A percentile compares a stretch with the other conserved stretches of the same genome.
phyloP scores from a whole-genome alignment of 106 monocot genomes.

The Acanthochlamys bracteata region DNA sequence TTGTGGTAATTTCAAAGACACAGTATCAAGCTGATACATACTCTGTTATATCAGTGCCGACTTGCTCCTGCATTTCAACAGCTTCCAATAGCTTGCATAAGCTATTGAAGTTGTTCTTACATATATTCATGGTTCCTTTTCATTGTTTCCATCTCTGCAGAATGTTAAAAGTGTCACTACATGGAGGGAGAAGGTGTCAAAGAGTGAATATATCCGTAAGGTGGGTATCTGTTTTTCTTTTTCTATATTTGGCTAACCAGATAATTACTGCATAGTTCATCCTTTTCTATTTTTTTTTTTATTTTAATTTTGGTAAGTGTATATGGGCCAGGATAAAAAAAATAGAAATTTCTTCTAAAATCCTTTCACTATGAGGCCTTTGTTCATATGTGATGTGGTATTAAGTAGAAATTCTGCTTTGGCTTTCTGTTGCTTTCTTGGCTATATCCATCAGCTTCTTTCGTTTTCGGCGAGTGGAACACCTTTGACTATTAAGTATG shows the following conservation, averaged over 20 bases:
- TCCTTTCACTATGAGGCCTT: too few species aligned
- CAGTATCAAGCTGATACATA: not conserved
- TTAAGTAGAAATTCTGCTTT: not conserved
- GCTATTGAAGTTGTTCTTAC: too few species aligned
- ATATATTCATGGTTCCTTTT: not conserved
- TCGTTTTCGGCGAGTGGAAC: slow-evolving; percentile 25
- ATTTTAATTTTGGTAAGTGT: too few species aligned
- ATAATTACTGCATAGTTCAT: too few species aligned
- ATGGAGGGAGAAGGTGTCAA: slow-evolving; percentile 35
- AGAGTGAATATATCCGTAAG: slow-evolving; percentile 55
- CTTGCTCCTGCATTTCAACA: too few species aligned
- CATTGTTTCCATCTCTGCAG: slow-evolving; percentile 21
- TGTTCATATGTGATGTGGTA: not conserved
- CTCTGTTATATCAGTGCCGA: not conserved
- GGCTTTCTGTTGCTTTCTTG: not conserved
- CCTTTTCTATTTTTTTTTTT: too few species aligned
- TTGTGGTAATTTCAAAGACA: slow-evolving; percentile 13
- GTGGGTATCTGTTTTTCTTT: slow-evolving; percentile 23
- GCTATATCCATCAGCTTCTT: slow-evolving; percentile 42
- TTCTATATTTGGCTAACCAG: too few species aligned
- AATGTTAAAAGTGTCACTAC: slow-evolving; percentile 13
- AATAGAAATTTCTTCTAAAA: too few species aligned
- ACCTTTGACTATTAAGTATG: slow-evolving; percentile 55
- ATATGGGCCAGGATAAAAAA: too few species aligned
- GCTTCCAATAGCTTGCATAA: too few species aligned